phyloP scores from a whole-genome alignment of 1,139 yeast species.

The Magnusiomyces fungicola region DNA sequence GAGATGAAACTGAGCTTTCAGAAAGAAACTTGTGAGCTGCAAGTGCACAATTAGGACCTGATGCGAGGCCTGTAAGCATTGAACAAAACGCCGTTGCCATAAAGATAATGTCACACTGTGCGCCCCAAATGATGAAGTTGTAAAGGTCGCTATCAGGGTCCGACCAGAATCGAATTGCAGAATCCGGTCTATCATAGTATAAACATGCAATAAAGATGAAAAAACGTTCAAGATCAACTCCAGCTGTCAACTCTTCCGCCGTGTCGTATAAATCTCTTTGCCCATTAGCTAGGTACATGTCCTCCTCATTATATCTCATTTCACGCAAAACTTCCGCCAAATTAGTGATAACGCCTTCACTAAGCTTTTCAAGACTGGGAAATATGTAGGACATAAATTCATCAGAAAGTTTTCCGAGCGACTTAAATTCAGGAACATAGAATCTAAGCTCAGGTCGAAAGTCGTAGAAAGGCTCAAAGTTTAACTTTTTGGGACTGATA shows the following conservation, averaged over 20 bases:
- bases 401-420: conserved; percentile 18
- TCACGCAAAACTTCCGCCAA: conserved; percentile 75
- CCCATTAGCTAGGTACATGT: conserved; percentile 48
- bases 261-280: conserved; percentile 23
- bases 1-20: conserved; percentile 4
- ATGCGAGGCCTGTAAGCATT: conserved; percentile 66
- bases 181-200: conserved; percentile 53
- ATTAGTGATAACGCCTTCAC: conserved; percentile 56
- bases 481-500: conserved; percentile 38
- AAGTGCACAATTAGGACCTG: conserved; percentile 48
- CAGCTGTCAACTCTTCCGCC: conserved; percentile 20
- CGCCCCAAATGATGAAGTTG: conserved; percentile 86
- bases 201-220: conserved; percentile 70
- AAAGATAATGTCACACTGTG: conserved; percentile 72
- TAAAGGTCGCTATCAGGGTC: conserved; percentile 55
- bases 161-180: conserved; percentile 62
- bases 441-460: conserved; percentile 61
- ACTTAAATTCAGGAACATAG: conserved; percentile 28
- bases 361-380: conserved; percentile 36
- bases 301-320: conserved; percentile 83
- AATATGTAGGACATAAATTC: conserved; percentile 20
- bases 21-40: conserved; percentile 38
- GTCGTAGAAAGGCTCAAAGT: conserved; percentile 40
- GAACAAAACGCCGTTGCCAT: conserved; percentile 79
- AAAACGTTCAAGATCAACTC: conserved; percentile 82